Percentiles rank a stretch among this genome's conserved stretches.
phyloP scores from a whole-genome alignment of 2,329 filamentous ascomycete species.

The Onygenales sp. region DNA sequence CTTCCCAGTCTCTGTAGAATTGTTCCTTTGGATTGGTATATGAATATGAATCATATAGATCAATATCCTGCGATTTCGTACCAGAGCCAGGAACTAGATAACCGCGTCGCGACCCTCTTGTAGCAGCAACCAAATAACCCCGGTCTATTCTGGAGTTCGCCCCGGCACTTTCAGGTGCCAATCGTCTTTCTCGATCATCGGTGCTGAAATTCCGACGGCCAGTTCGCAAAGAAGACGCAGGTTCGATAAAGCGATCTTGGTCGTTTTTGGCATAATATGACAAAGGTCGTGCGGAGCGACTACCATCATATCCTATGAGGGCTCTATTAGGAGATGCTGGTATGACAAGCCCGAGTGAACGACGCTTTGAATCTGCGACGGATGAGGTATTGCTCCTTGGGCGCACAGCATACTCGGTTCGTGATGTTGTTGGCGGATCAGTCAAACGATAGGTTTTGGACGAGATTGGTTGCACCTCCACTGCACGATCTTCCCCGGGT shows the following conservation, averaged over 20 bases:
- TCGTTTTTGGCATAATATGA: slow-evolving; percentile 15
- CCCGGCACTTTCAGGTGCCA: slow-evolving; percentile 2
- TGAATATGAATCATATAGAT: slow-evolving; percentile 35
- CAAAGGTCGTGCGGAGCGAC: slow-evolving; percentile 14
- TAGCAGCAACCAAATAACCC: slow-evolving; percentile 21
- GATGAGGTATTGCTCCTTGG: slow-evolving; percentile 28
- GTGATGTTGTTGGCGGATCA: slow-evolving; percentile 21
- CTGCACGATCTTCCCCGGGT: slow-evolving; percentile 15
- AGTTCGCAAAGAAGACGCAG: slow-evolving; percentile 19
- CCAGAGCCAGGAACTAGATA: slow-evolving; percentile 7
- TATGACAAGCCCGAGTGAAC: slow-evolving; percentile 19
- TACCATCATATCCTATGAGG: slow-evolving; percentile 5
- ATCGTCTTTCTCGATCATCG: slow-evolving; percentile 10
- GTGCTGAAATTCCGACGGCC: slow-evolving; percentile 22
- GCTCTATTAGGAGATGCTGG: slow-evolving; percentile 17
- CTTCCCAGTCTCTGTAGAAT: slow-evolving; percentile 36
- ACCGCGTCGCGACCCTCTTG: slow-evolving; percentile 3
- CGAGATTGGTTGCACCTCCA: slow-evolving; percentile 26
- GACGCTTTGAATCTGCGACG: slow-evolving; percentile 18
- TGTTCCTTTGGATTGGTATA: slow-evolving; percentile 40
- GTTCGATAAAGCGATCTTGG: slow-evolving; percentile 25
- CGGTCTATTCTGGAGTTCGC: slow-evolving; percentile 6
- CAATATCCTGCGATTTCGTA: slow-evolving; percentile 25
- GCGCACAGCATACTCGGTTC: slow-evolving; percentile 29
- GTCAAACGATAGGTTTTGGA: slow-evolving; percentile 23